Conservation (phyloP, 2,329 filamentous ascomycete genomes). For the Colletotrichum sp. region DNA sequence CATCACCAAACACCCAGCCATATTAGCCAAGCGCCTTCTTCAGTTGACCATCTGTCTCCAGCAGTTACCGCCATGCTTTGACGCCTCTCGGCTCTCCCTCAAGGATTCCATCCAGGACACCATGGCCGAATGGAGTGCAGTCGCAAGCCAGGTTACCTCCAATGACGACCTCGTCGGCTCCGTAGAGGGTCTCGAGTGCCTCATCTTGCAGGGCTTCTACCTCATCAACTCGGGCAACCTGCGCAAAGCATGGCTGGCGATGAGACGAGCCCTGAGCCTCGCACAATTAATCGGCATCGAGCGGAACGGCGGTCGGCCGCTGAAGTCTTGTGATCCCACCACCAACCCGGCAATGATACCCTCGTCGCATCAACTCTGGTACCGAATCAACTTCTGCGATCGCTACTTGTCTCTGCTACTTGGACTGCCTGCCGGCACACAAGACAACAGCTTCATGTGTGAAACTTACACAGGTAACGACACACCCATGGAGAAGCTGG, state of each 20-base stretch:
- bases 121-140: conserved; percentile 37
- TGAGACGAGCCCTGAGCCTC: conserved; percentile 53
- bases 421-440: conserved; percentile 49
- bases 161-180: conserved; percentile 57
- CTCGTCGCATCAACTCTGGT: conserved; percentile 43
- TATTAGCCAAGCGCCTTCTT: conserved; percentile 53
- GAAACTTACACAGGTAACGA: conserved; percentile 32
- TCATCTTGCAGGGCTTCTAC: conserved; percentile 53
- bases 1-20: conserved; percentile 46
- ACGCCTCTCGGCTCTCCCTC: conserved; percentile 29
- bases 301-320: conserved; percentile 31
- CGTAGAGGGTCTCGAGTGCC: conserved; percentile 57
- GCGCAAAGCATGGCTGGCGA: conserved; percentile 57
- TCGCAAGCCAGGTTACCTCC: conserved; percentile 46
- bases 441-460: conserved; percentile 42
- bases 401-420: conserved; percentile 56
- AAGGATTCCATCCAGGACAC: conserved; percentile 25
- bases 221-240: conserved; percentile 59
- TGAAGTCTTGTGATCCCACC: conserved; percentile 43
- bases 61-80: conserved; percentile 40
- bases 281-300: conserved; percentile 57
- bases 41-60: conserved; percentile 51
- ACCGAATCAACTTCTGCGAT: conserved; percentile 53
- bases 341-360: conserved; percentile 30
- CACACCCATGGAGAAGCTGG: conserved; percentile 46